These are phyloP conservation scores for Boletus speciosus DNA, from an alignment of 768 basidiomycete genomes.

Conservation along the genomic window DNA sequence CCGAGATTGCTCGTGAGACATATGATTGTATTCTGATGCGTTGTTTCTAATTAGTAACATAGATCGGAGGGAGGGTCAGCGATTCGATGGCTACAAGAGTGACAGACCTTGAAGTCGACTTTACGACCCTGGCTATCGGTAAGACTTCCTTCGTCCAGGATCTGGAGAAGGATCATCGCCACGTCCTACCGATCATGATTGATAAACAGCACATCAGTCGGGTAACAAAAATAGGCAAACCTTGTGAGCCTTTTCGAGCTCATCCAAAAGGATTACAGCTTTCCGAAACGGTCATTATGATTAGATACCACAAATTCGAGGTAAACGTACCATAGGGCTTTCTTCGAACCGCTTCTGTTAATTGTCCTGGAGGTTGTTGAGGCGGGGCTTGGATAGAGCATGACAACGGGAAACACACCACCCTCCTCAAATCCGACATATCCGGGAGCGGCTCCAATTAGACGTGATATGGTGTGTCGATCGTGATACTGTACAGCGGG, in stretches of 20 bases:
- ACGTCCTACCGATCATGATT: slow-evolving; percentile 54
- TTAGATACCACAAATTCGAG: not conserved
- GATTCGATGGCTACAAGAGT: not conserved
- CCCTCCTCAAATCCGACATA: slow-evolving; percentile 78
- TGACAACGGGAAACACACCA: slow-evolving; percentile 37
- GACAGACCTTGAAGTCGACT: slow-evolving; percentile 77
- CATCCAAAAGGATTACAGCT: slow-evolving; percentile 66
- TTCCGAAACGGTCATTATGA: not conserved
- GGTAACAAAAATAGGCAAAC: slow-evolving; percentile 26
- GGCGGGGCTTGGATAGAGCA: not conserved
- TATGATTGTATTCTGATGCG: slow-evolving; percentile 79
- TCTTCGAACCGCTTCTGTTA: slow-evolving; percentile 63
- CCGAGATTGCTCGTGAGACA: slow-evolving; percentile 89
- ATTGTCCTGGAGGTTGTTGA: slow-evolving; percentile 39
- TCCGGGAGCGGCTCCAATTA: slow-evolving; percentile 91
- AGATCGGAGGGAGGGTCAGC: not conserved
- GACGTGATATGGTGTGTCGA: slow-evolving; percentile 83
- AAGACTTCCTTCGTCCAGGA: slow-evolving; percentile 84
- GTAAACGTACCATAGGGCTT: slow-evolving; percentile 48
- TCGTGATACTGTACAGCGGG: slow-evolving; percentile 67
- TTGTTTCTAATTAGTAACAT: not conserved
- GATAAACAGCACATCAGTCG: not conserved
- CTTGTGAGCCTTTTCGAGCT: slow-evolving; percentile 81
- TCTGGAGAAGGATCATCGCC: slow-evolving; percentile 84
- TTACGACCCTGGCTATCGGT: slow-evolving; percentile 92